Evolutionary conservation across 192 early-diverging fungal species (phyloP), one percentile per base, ranked within the genome.

Genomic region (Coemansia sp.): DNA sequence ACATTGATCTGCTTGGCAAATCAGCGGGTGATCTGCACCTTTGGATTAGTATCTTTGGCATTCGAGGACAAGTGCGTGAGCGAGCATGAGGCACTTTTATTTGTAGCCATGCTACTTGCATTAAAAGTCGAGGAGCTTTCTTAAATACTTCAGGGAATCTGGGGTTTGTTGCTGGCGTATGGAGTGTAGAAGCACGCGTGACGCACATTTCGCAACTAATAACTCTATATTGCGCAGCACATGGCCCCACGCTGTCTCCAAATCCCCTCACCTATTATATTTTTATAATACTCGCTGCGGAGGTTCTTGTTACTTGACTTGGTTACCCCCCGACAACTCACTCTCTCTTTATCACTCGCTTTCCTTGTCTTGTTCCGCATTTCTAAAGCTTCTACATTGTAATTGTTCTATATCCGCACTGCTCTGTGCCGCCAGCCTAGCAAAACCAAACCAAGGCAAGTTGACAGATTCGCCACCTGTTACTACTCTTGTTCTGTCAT

Each of bases 401-500:
- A 48, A 31, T 34, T 31, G 25, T 32, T 58, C 29, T n/a, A 0
- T 31, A 58, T 5, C 25, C 4, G 51, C 55, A 29, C 55, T 17
- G 15, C 7, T 32, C 15, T n/a, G 55, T 34, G 55, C 50, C 1
- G 21, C 50, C 50, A 51, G 50, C 50, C 50, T 11, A 51, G 50
- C 55, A 5, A 32, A 32, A 58, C 12, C 55, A 34, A 58, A 31
- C 7, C 55, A 58, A 58, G 55, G 55, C 55, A 58, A 58, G 55
- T 34, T 15, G 55, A 34, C 14, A 42, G 15, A 14, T 5, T 31
- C 23, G 4, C 14, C 15, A 1, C 15, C 14, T n/a, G 27, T 12
- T 58, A 1, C 14, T n/a, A 17, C 27, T 31, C 29, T 5, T 34
- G 14, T 25, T 27, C 27, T 25, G 25, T 14, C 23, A 5, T 15